Conservation (phyloP, 352 stramenopile genomes). For the Globisporangium orthogonon region DNA sequence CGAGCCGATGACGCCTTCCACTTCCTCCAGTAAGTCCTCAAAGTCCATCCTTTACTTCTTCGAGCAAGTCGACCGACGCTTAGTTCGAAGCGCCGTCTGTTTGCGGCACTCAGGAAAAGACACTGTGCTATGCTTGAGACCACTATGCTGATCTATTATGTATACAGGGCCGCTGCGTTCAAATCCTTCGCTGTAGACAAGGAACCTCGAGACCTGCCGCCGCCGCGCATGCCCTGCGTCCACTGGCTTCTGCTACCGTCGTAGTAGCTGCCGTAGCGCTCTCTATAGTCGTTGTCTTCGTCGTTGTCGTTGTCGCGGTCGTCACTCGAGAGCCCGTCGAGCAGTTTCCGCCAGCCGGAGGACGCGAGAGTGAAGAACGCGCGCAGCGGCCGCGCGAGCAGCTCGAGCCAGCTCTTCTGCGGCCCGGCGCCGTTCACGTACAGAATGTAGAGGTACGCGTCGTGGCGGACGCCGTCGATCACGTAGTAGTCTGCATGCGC, state of each 20-base stretch:
- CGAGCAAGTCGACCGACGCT: too few relatives aligned
- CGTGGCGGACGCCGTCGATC: slow-evolving; percentile 75
- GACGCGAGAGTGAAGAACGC: slow-evolving; percentile 65
- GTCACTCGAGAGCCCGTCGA: slow-evolving; percentile 37
- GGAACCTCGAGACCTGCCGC: not conserved
- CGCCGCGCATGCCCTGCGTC: not conserved
- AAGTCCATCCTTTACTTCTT: slow-evolving; percentile 40
- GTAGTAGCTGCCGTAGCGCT: not conserved
- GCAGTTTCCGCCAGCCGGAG: slow-evolving; percentile 52
- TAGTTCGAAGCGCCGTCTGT: not conserved
- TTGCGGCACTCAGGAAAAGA: too few relatives aligned
- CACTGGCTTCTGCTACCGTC: too few relatives aligned
- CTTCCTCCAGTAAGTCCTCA: slow-evolving; percentile 65
- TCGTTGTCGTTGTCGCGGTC: slow-evolving; percentile 5
- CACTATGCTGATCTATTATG: not conserved
- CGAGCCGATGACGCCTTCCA: slow-evolving; percentile 45
- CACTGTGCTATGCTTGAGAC: too few relatives aligned
- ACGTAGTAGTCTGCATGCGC: slow-evolving; percentile 71
- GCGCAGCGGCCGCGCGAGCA: slow-evolving; percentile 49
- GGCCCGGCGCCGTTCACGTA: slow-evolving; percentile 75
- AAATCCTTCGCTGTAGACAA: slow-evolving; percentile 10
- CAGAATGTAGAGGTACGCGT: slow-evolving; percentile 81
- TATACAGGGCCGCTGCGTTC: not conserved
- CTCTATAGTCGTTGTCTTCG: slow-evolving; percentile 12
- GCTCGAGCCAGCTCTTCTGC: slow-evolving; percentile 59